These are phyloP conservation scores for Vanrija sp. DNA, from an alignment of 1,284 basidiomycete genomes.

Conservation along the genomic window DNA sequence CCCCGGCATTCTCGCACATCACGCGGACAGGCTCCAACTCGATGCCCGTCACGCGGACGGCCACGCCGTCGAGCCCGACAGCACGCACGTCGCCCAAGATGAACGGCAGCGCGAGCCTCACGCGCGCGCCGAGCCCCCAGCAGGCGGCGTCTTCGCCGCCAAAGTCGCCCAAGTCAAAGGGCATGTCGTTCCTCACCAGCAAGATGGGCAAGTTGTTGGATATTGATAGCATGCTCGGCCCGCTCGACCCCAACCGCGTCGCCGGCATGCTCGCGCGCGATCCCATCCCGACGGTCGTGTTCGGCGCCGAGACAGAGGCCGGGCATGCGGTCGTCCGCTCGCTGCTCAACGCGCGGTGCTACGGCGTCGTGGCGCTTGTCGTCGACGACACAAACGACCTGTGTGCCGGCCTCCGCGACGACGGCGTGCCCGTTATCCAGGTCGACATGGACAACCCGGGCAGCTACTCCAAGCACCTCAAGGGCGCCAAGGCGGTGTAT, in stretches of 20 bases:
- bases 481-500: constrained; percentile 22
- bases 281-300: constrained; percentile 21
- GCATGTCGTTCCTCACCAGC: too few relatives aligned
- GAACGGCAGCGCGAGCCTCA: too few relatives aligned
- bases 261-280: constrained; percentile 13
- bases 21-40: too few relatives aligned
- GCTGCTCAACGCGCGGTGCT: constrained; percentile 6
- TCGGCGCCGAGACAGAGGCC: constrained; percentile 27
- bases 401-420: constrained; percentile 3
- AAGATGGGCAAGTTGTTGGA: constrained; percentile 8
- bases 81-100: too few relatives aligned
- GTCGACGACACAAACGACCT: constrained; percentile 7
- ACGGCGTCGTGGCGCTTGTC: constrained; percentile 8
- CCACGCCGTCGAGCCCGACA: too few relatives aligned
- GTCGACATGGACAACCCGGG: constrained; percentile 26
- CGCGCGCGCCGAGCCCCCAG: too few relatives aligned
- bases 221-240: constrained; percentile 23
- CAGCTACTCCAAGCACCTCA: constrained; percentile 17
- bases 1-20: too few relatives aligned
- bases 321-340: constrained; percentile 13
- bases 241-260: constrained; percentile 19
- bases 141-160: too few relatives aligned
- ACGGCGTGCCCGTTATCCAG: constrained; percentile 19
- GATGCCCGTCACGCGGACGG: too few relatives aligned
- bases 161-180: too few relatives aligned